Percentiles rank a stretch among this genome's conserved stretches.
Evolutionary conservation across 2,329 filamentous ascomycete species (phyloP).

Genomic region (Dactylellina leptospora): DNA sequence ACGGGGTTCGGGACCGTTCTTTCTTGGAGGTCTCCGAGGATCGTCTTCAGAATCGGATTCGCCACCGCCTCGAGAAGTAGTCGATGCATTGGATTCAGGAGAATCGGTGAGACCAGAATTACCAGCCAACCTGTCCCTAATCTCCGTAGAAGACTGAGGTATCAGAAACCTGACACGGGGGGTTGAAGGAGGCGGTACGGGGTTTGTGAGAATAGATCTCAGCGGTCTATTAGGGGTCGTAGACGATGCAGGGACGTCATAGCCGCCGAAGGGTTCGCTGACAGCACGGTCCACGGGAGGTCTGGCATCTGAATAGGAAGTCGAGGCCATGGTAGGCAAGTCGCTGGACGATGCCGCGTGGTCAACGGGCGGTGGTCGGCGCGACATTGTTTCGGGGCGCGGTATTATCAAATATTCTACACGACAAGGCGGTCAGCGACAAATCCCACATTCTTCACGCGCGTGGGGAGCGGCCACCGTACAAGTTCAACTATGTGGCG

Average conservation of each 20-base stretch:
- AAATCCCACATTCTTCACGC: conserved; percentile 45
- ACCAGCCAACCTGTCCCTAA: conserved; percentile 43
- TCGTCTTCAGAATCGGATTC: conserved; percentile 33
- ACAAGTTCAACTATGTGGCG: conserved; percentile 19
- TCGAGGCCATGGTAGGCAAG: conserved; percentile 22
- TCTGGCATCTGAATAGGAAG: conserved; percentile 19
- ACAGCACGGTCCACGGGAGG: conserved; percentile 29
- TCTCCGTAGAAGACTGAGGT: conserved; percentile 45
- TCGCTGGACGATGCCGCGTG: conserved; percentile 41
- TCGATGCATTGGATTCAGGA: conserved; percentile 42
- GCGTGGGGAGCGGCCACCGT: conserved; percentile 10
- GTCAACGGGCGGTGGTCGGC: conserved; percentile 40
- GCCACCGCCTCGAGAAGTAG: conserved; percentile 18
- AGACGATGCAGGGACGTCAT: conserved; percentile 38
- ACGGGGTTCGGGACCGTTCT: conserved; percentile 24
- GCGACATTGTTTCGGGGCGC: conserved; percentile 23
- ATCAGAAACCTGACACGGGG: conserved; percentile 50
- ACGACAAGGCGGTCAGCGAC: not conserved
- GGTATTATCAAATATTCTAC: conserved; percentile 15
- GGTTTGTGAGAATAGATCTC: conserved; percentile 42
- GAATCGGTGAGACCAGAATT: conserved; percentile 37
- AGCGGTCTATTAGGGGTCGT: conserved; percentile 28
- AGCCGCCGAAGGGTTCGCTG: conserved; percentile 48
- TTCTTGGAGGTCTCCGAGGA: not conserved
- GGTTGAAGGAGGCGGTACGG: conserved; percentile 36